Evolutionary conservation across 179 eudicot species (phyloP).

Genomic region (Corrigiola litoralis): DNA sequence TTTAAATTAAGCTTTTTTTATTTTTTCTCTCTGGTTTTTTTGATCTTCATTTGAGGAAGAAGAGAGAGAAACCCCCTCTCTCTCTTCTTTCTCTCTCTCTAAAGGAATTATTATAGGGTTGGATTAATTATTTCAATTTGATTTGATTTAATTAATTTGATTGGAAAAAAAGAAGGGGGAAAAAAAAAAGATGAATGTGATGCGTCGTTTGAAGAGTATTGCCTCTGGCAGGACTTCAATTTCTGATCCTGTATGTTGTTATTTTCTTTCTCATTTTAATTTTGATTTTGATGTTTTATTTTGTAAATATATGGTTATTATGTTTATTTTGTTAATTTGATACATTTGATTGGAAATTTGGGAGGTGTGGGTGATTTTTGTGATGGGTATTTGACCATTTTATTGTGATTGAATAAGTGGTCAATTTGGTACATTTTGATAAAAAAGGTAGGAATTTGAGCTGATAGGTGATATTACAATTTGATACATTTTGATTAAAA

Average conservation of each 20-base stretch:
- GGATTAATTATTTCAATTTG: background rate
- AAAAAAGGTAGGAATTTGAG: no score
- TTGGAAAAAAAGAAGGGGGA: background rate
- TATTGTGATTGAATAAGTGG: no score
- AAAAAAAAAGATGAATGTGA: slow-evolving; percentile 54
- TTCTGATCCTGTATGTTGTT: slow-evolving; percentile 67
- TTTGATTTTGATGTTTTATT: background rate
- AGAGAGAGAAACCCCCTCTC: background rate
- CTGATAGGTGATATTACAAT: background rate
- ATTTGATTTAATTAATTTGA: background rate
- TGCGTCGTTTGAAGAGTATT: slow-evolving; percentile 89
- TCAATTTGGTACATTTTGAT: no score
- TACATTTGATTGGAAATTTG: background rate
- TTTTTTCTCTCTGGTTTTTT: slow-evolving; percentile 2
- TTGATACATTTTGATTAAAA: no score
- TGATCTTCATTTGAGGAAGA: background rate
- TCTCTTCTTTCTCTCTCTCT: no score
- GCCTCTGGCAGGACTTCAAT: slow-evolving; percentile 87
- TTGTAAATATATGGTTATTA: background rate
- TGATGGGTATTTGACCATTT: no score
- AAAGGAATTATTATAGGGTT: no score
- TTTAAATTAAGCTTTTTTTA: background rate
- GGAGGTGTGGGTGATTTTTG: no score
- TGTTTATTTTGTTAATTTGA: background rate
- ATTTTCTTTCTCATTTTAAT: background rate